These are phyloP conservation scores for Saksenaea vasiformis DNA, from an alignment of 371 early-diverging fungal species.

Conservation along the genomic window DNA sequence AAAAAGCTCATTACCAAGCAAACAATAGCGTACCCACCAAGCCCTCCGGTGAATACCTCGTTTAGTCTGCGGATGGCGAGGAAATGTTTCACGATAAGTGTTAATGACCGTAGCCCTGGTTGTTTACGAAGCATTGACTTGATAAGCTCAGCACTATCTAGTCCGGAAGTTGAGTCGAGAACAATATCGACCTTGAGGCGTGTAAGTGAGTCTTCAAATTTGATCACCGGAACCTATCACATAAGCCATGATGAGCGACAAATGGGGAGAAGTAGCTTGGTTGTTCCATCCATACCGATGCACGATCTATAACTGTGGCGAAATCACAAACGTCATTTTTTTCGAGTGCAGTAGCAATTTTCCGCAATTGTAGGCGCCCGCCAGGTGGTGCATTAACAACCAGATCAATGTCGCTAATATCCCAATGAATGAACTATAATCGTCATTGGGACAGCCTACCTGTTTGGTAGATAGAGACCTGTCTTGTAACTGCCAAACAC, in stretches of 20 bases:
- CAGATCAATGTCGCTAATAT: slow-evolving; percentile 78
- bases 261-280: too few relatives aligned
- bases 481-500: slow-evolving; percentile 91
- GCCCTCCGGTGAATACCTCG: slow-evolving; percentile 92
- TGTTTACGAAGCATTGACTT: slow-evolving; percentile 52
- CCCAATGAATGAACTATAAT: neutral
- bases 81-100: slow-evolving; percentile 85
- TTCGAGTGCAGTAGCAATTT: slow-evolving; percentile 20
- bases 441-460: slow-evolving; percentile 34
- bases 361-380: slow-evolving; percentile 5
- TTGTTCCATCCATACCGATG: slow-evolving; percentile 49
- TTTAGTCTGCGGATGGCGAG: slow-evolving; percentile 74
- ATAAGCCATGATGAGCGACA: too few relatives aligned
- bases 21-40: slow-evolving; percentile 92
- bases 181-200: slow-evolving; percentile 83
- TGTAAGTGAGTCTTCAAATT: slow-evolving; percentile 75
- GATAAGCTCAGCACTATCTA: slow-evolving; percentile 64
- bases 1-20: slow-evolving; percentile 85
- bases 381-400: slow-evolving; percentile 50
- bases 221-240: slow-evolving; percentile 89
- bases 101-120: slow-evolving; percentile 68
- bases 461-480: slow-evolving; percentile 79
- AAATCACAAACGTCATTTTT: slow-evolving; percentile 17
- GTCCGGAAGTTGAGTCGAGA: slow-evolving; percentile 73
- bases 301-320: slow-evolving; percentile 53